phyloP scores from a whole-genome alignment of 2,329 filamentous ascomycete species.

The Penicillium freii region DNA sequence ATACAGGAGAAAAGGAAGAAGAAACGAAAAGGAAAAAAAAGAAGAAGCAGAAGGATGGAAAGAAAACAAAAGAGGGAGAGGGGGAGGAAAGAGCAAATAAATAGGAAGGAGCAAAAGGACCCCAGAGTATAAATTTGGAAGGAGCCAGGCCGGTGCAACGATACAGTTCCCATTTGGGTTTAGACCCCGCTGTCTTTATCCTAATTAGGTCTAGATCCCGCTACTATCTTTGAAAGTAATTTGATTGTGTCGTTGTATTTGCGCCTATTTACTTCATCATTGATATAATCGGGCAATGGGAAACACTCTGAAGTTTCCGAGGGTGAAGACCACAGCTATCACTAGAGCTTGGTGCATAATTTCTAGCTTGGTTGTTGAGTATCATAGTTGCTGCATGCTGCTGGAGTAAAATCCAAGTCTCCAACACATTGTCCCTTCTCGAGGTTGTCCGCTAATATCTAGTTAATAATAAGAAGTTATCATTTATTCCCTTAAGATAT shows the following conservation, averaged over 20 bases:
- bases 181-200: conserved; percentile 2
- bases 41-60: background rate
- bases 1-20: background rate
- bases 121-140: background rate
- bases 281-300: no score
- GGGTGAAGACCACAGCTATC: no score
- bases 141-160: background rate
- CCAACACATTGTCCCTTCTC: background rate
- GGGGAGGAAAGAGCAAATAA: background rate
- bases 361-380: background rate
- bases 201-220: background rate
- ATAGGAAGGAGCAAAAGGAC: background rate
- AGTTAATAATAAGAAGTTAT: no score
- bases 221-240: background rate
- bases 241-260: background rate
- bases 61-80: no score
- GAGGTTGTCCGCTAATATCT: no score
- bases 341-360: background rate
- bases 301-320: background rate
- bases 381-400: background rate
- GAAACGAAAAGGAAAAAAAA: background rate
- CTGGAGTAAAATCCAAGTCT: background rate
- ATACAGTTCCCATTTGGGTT: background rate
- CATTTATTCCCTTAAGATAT: no score
- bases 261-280: no score